Percentiles rank a stretch among this genome's conserved stretches.
These are phyloP conservation scores for Tolypocladium nubicola DNA, from an alignment of 2,329 filamentous ascomycete species.

Conservation along the genomic window DNA sequence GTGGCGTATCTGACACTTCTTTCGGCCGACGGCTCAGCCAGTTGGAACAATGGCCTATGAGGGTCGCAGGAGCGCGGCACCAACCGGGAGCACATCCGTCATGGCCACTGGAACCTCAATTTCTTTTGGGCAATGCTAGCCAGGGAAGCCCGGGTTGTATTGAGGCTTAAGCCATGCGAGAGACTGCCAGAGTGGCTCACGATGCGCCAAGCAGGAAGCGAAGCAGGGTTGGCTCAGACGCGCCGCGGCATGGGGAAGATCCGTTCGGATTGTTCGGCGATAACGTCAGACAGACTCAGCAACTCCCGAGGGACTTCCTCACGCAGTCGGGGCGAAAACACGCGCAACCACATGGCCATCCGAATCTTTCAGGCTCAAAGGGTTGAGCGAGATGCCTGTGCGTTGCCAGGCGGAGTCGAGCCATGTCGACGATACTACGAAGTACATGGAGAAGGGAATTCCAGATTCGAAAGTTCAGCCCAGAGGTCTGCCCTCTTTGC, in stretches of 20 bases:
- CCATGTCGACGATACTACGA: not conserved
- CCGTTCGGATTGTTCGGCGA: not conserved
- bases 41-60: not conserved
- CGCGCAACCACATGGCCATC: not conserved
- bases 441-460: not conserved
- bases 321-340: not conserved
- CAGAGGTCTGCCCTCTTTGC: not conserved
- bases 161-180: not conserved
- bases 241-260: not conserved
- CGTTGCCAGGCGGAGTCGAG: not conserved
- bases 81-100: not conserved
- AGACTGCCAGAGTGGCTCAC: not conserved
- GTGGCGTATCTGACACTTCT: not conserved
- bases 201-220: not conserved
- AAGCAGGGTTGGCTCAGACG: not conserved
- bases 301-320: not conserved
- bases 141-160: not conserved
- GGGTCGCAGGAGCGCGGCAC: not conserved
- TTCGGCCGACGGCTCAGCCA: not conserved
- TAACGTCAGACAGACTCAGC: not conserved
- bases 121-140: not conserved
- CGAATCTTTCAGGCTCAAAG: not conserved
- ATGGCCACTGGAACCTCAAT: not conserved
- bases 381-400: not conserved
- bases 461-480: not conserved